Conservation (phyloP, 2,329 filamentous ascomycete genomes). For the Xylaria sp. region DNA sequence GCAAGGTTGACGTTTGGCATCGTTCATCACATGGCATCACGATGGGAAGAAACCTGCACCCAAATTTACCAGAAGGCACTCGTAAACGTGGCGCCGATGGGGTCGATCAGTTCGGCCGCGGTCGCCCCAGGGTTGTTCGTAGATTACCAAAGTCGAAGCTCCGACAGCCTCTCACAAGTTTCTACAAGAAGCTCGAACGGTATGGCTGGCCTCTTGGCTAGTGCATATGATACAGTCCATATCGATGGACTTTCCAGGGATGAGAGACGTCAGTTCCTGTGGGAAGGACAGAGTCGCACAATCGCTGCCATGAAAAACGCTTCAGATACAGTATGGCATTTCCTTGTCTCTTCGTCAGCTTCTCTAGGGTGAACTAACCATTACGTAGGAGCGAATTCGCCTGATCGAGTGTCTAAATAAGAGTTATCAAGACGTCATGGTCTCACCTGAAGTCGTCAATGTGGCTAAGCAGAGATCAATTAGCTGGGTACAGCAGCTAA, state of each 20-base stretch:
- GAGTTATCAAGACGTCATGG: background rate
- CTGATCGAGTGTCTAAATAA: slow-evolving; percentile 13
- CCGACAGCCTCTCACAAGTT: slow-evolving; percentile 1
- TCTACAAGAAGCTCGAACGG: slow-evolving; percentile 1
- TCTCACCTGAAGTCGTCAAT: no score
- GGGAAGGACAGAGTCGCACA: slow-evolving; percentile 9
- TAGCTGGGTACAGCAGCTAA: no score
- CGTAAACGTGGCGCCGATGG: slow-evolving; percentile 9
- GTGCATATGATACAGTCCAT: slow-evolving; percentile 2
- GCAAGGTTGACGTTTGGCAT: slow-evolving; percentile 15
- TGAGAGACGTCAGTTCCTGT: slow-evolving; percentile 12
- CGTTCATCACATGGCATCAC: slow-evolving; percentile 12
- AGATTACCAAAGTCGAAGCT: slow-evolving; percentile 15
- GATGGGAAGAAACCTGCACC: slow-evolving; percentile 6
- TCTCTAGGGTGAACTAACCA: background rate
- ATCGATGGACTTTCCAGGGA: slow-evolving; percentile 11
- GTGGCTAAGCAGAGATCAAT: no score
- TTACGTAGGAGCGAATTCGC: background rate
- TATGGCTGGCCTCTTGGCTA: slow-evolving; percentile 1
- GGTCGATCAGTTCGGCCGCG: slow-evolving; percentile 7
- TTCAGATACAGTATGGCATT: slow-evolving; percentile 10
- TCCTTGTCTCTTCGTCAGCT: no score
- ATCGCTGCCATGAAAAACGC: slow-evolving; percentile 10
- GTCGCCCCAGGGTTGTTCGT: background rate
- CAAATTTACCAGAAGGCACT: slow-evolving; percentile 11